Base-by-base conservation (phyloP, 306 rosid genomes). In the Quercus dentata region DNA sequence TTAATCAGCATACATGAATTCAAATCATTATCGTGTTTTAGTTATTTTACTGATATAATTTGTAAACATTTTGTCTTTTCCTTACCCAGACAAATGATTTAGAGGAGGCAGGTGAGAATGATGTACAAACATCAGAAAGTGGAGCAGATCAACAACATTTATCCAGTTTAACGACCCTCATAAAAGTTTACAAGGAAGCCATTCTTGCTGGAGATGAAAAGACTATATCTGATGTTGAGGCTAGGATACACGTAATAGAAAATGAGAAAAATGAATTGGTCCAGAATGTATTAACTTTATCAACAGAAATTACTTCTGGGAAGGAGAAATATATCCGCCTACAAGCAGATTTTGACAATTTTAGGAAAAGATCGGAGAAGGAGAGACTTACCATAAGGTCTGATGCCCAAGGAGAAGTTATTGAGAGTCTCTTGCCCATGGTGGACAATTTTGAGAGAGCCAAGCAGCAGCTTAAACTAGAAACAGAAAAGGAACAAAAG, bases 321-420 rank as follows among this genome's bases (percentile, higher is more conserved):
- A 95, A 93, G 88, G 87, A 90, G 83, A 89, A 85, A 81, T 73
- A 64, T 72, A 74, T 91, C 52, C 92, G 98, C 9, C 72, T 93
- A 49, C 99, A 95, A 79, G 98, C 99, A 23, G 97, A 95, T 82
- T 93, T 95, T 90, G 98, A 95, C 70, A 95, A 95, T 81, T 95
- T 88, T 58, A 90, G 98, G 79, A 95, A 91, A 88, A 87, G 84
- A 84, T 18, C 78, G 15, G 98, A 93, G 71, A 95, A 93, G 84
- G 97, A 91, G 35, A 86, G 81, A 75, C 84, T 79, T 57, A 82
- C 62, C 1, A 82, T 87, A 64, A 88, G 88, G 85, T 81, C 82
- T 10, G 79, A 91, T 3, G 92, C 97, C 28, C 97, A 90, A 82
- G 88, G 80, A 72, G 92, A 90, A 75, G 85, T 93, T 31, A 77